Evolutionary conservation across 768 basidiomycete species (phyloP).

Genomic region (Sarcodon aspratus): DNA sequence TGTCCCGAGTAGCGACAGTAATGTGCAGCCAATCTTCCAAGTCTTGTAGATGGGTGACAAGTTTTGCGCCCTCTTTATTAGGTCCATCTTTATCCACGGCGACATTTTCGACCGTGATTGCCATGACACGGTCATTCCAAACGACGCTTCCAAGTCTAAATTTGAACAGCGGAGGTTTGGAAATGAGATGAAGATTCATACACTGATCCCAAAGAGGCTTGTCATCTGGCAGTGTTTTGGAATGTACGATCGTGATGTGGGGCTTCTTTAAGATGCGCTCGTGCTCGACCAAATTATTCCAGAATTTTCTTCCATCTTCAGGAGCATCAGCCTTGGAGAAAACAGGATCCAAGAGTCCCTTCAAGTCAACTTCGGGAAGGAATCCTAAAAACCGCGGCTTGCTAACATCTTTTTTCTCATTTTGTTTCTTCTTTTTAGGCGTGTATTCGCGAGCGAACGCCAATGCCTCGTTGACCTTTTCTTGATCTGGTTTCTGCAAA

Average conservation of each 20-base stretch:
- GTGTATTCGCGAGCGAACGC: conserved; percentile 29
- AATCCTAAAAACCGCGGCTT: conserved; percentile 69
- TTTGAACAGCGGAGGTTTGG: conserved; percentile 40
- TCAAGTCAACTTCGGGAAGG: conserved; percentile 60
- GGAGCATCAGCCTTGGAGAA: conserved; percentile 24
- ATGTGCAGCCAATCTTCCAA: conserved; percentile 57
- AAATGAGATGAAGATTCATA: conserved; percentile 23
- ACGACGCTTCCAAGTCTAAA: conserved; percentile 53
- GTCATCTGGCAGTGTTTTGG: conserved; percentile 27
- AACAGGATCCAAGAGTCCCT: conserved; percentile 29
- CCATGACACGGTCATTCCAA: conserved; percentile 77
- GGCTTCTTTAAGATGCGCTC: conserved; percentile 47
- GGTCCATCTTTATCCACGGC: conserved; percentile 19
- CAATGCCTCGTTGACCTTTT: conserved; percentile 42
- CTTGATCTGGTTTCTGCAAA: conserved; percentile 38
- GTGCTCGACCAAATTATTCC: conserved; percentile 30
- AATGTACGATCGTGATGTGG: conserved; percentile 84
- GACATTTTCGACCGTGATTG: conserved; percentile 57
- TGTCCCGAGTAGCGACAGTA: conserved; percentile 67
- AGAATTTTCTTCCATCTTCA: conserved; percentile 28
- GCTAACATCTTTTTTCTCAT: conserved; percentile 24
- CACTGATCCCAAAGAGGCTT: conserved; percentile 42
- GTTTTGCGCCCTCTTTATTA: conserved; percentile 29
- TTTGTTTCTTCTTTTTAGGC: conserved; percentile 22
- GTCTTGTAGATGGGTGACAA: conserved; percentile 35